Percentiles rank a stretch among this genome's conserved stretches.
Evolutionary conservation across 2,329 filamentous ascomycete species (phyloP).

Genomic region (Xylariaceae sp.): DNA sequence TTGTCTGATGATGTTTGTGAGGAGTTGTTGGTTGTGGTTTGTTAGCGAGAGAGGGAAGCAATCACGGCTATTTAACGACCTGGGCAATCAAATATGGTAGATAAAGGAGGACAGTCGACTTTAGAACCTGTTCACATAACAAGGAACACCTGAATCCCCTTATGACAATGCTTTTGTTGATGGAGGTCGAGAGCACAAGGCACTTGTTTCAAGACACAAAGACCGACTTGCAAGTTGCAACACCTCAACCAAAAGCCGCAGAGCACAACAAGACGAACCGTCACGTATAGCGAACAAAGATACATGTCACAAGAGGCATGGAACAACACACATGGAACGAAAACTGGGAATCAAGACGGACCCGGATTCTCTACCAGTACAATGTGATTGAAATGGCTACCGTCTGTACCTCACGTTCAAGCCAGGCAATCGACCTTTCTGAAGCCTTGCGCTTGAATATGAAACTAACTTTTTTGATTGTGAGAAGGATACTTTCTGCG

Average conservation of each 20-base stretch:
- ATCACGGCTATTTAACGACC: background rate
- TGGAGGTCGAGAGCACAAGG: background rate
- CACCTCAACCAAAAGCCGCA: background rate
- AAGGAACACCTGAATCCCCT: background rate
- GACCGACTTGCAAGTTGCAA: background rate
- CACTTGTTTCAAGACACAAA: background rate
- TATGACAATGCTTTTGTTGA: background rate
- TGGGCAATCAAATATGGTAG: background rate
- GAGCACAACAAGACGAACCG: background rate
- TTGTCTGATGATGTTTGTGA: background rate
- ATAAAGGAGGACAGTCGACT: background rate
- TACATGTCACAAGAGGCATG: background rate
- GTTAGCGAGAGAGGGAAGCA: background rate
- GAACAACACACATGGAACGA: slow-evolving; percentile 8
- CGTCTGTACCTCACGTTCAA: slow-evolving; percentile 22
- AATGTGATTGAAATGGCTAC: slow-evolving; percentile 26
- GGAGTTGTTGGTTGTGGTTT: background rate
- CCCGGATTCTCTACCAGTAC: slow-evolving; percentile 29
- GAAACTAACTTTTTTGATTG: slow-evolving; percentile 31
- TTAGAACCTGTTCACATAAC: background rate
- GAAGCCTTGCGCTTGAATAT: slow-evolving; percentile 23
- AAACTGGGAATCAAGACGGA: slow-evolving; percentile 22
- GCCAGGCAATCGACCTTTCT: slow-evolving; percentile 22
- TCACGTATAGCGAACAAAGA: background rate
- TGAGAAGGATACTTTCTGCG: slow-evolving; percentile 21